Conservation (phyloP, 2,329 filamentous ascomycete genomes). For the Exophiala viscosa region DNA sequence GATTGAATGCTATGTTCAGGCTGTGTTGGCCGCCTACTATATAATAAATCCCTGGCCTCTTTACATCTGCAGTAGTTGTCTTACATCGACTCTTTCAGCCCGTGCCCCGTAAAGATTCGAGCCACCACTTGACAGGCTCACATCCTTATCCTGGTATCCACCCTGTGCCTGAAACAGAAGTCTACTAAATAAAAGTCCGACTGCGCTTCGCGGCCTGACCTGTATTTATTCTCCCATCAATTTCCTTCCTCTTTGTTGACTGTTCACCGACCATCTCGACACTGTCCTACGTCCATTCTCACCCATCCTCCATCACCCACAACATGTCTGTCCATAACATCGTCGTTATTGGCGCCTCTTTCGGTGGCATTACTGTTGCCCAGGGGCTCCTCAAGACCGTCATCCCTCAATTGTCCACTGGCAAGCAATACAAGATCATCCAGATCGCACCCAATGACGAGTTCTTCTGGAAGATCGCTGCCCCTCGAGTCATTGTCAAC, state of each 20-base stretch:
- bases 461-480: conserved; percentile 53
- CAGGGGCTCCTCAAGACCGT: conserved; percentile 37
- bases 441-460: conserved; percentile 52
- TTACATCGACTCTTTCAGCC: not conserved
- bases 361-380: conserved; percentile 35
- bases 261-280: not conserved
- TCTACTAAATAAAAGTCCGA: not conserved
- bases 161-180: not conserved
- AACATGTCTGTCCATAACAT: conserved; percentile 28
- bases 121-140: too few relatives aligned
- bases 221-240: not conserved
- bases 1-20: not conserved
- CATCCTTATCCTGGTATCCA: not conserved
- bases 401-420: conserved; percentile 30
- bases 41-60: not conserved
- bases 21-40: not conserved
- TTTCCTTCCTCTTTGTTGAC: not conserved
- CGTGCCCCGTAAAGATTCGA: not conserved
- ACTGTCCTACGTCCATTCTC: not conserved
- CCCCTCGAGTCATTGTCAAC: conserved; percentile 52
- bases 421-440: conserved; percentile 48
- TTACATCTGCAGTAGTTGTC: not conserved
- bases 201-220: not conserved
- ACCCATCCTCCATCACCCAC: not conserved
- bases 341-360: conserved; percentile 39